Conservation (phyloP, 352 stramenopile genomes). For the Phytophthora constricta region DNA sequence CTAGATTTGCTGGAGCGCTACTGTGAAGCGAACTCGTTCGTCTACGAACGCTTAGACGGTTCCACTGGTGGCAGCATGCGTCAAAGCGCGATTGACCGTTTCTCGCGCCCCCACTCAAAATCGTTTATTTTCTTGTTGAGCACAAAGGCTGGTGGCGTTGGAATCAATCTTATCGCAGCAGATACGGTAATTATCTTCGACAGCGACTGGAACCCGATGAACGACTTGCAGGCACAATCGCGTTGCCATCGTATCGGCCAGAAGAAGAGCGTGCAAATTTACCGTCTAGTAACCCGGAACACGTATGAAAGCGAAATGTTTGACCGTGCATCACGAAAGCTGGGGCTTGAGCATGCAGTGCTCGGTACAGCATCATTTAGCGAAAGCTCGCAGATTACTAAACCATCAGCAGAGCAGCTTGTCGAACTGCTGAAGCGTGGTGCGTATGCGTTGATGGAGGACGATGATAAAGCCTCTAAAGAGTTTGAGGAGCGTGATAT, state of each 20-base stretch:
- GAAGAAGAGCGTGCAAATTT: conserved; percentile 98
- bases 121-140: conserved; percentile 99
- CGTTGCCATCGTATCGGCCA: conserved; percentile 99
- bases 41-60: conserved; percentile 92
- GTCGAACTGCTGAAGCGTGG: conserved; percentile 98
- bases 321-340: conserved; percentile 97
- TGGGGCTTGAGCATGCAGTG: conserved; percentile 98
- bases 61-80: conserved; percentile 89
- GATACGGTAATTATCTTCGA: conserved; percentile 99
- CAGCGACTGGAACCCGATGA: conserved; percentile 99
- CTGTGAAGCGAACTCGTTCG: conserved; percentile 89
- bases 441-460: conserved; percentile 98
- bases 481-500: conserved; percentile 97
- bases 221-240: conserved; percentile 87
- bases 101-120: conserved; percentile 94
- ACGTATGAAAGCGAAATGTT: conserved; percentile 99
- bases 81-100: conserved; percentile 96
- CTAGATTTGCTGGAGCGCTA: conserved; percentile 95
- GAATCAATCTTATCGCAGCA: conserved; percentile 98
- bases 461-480: conserved; percentile 94
- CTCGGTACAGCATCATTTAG: conserved; percentile 95
- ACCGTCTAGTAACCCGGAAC: conserved; percentile 97
- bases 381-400: conserved; percentile 88
- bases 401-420: conserved; percentile 92
- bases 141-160: conserved; percentile 98